Evolutionary conservation across 805 yeast species (phyloP).

Genomic region (Metschnikowia shivogae): DNA sequence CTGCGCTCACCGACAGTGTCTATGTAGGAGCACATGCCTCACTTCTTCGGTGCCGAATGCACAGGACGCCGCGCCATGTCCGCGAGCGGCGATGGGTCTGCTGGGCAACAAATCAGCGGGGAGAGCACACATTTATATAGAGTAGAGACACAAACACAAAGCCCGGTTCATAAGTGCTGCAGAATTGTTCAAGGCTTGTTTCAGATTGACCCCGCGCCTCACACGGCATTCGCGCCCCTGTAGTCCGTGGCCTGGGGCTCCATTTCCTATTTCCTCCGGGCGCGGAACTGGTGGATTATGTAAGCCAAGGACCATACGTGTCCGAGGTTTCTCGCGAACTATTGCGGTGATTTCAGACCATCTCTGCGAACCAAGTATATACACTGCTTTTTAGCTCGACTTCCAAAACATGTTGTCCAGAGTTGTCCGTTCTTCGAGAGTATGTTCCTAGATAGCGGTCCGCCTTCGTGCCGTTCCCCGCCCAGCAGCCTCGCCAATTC

Average conservation of each 20-base stretch:
- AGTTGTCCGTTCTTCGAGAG: constrained; percentile 42
- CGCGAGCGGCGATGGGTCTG: constrained; percentile 3
- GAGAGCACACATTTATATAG: background rate
- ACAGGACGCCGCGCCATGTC: constrained; percentile 2
- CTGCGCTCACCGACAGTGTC: background rate
- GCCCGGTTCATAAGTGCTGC: too few species aligned
- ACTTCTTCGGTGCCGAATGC: background rate
- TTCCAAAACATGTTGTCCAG: constrained; percentile 36
- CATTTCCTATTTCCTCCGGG: constrained; percentile 4
- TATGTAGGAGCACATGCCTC: background rate
- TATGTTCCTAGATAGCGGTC: constrained; percentile 22
- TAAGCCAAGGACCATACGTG: constrained; percentile 23
- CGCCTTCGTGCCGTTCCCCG: too few species aligned
- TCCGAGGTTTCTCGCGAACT: constrained; percentile 16
- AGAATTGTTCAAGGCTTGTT: background rate
- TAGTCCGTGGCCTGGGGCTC: background rate
- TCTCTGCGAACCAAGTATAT: constrained; percentile 9
- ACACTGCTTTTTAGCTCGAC: constrained; percentile 7
- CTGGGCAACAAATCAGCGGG: constrained; percentile 4
- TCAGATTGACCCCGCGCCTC: background rate
- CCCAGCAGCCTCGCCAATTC: too few species aligned
- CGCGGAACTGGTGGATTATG: constrained; percentile 12
- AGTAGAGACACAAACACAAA: background rate
- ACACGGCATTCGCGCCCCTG: constrained; percentile 5
- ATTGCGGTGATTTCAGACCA: constrained; percentile 8